phyloP scores from a whole-genome alignment of 208 protist species.

The Novymonas esmeraldas region DNA sequence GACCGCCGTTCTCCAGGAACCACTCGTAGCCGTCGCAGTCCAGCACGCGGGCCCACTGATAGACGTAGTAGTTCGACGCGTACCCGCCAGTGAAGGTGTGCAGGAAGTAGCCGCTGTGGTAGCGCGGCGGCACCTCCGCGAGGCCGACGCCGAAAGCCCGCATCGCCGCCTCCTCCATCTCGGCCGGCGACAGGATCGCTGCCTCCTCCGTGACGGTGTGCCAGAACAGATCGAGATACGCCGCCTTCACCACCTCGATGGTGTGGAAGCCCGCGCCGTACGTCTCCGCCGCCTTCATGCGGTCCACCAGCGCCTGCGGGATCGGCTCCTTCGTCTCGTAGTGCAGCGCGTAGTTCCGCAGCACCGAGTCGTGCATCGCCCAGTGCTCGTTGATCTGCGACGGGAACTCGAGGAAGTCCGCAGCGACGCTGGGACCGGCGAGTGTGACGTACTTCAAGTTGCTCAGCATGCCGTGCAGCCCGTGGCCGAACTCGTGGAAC shows the following conservation, averaged over 20 bases:
- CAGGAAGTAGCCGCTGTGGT: constrained; percentile 51
- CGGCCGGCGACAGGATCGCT: constrained; percentile 8
- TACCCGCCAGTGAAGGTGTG: constrained; percentile 81
- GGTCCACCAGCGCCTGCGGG: constrained; percentile 45
- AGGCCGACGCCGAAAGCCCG: constrained; percentile 4
- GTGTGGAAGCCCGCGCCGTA: constrained; percentile 43
- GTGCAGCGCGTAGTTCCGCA: constrained; percentile 59
- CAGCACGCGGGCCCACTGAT: constrained; percentile 72
- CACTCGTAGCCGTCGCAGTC: constrained; percentile 64
- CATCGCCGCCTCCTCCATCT: constrained; percentile 42
- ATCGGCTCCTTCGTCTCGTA: constrained; percentile 55
- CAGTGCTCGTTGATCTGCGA: constrained; percentile 86
- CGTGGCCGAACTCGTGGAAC: constrained; percentile 79
- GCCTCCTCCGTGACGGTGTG: constrained; percentile 42
- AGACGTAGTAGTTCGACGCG: constrained; percentile 69
- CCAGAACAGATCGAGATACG: constrained; percentile 56
- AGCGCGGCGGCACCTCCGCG: constrained; percentile 32
- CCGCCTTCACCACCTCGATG: constrained; percentile 54
- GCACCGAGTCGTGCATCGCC: constrained; percentile 46
- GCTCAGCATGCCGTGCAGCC: constrained; percentile 80
- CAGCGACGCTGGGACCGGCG: constrained; percentile 62
- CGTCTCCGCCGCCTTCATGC: constrained; percentile 36
- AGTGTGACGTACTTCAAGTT: constrained; percentile 38
- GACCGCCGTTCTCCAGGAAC: constrained; percentile 65
- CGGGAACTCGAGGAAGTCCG: constrained; percentile 82